Base-by-base conservation (phyloP, 73 alveolate species). In the Paramecium bursaria region DNA sequence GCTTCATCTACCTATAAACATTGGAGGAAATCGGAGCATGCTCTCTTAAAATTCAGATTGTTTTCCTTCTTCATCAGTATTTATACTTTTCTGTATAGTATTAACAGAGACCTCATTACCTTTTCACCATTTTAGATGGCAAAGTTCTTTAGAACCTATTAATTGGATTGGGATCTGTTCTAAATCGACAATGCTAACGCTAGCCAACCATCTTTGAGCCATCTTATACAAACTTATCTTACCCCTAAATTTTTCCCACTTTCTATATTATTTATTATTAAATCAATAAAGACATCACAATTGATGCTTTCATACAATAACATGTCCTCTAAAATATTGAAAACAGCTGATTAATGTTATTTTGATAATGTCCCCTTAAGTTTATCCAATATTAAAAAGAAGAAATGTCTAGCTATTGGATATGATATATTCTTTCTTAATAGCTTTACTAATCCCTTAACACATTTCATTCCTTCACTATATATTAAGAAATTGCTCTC, bases 171-270 rank as follows among this genome's bases (percentile, higher is more conserved):
- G 7, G 82, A 33, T 1, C 55, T 47, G 10, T 53, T 67, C 9
- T 67, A 42, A n/a, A 67, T 47, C 6, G 82, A 53, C 4, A 33
- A 42, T 4, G 82, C 82, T 10, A 67, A 67, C 0, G 82, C 53
- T 19, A 67, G 19, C 82, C 82, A 67, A 67, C 82, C 82, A 67
- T 67, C 82, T 42, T 67, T 67, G 27, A 67, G 44, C 82, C 82
- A 67, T 17, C 82, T 67, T 35, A 47, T 35, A 67, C 82, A 67
- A 39, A 57, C 54, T 2, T 39, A 10, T 42, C 35, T 67, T 35
- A 33, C 33, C 21, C 53, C 82, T 5, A 39, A 31, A 42, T 67
- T 67, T 42, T 67, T 67, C 5, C 42, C 19, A 7, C 60, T 15
- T 15, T 67, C 82, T 42, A 67, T 39, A 39, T 67, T 39, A 33